Evolutionary conservation across 169 alveolate species (phyloP), one percentile per base, ranked within the genome.

Genomic region (Plasmodium gonderi): DNA sequence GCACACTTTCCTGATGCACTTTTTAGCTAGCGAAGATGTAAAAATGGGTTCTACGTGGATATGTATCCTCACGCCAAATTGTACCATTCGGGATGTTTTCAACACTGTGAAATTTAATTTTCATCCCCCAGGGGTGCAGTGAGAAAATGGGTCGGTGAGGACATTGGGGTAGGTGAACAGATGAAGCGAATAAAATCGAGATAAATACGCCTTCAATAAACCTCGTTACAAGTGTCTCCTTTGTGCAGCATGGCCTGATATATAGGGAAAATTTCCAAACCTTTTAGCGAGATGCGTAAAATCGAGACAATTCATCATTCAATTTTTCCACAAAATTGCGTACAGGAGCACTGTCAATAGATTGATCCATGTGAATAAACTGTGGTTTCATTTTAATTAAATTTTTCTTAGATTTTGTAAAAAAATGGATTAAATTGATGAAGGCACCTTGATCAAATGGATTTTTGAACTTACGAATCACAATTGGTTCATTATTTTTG

Each of bases 391-490:
- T 60, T 60, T 40, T 20, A 5, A 44, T 33, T 42, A 85, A 74
- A 20, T 75, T 20, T 1, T 38, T 23, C 14, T 85, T 85, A 12
- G 92, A 85, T 44, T 85, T 85, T 51, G 68, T 85, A 42, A 85
- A 75, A 74, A 85, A 85, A 17, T 85, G 20, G 51, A 85, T 12
- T 8, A 85, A 36, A 14, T 85, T 85, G 14, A 74, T 14, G 42
- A 26, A 42, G 0, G 26, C 67, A 14, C 92, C 92, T 20, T 40
- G 68, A 17, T 85, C 92, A 85, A 85, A 85, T n/a, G 92, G 92
- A 26, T 85, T 85, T 54, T 85, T 72, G 45, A 85, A 74, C 67
- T 42, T 85, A 0, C 92, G 12, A 9, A 85, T 60, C 40, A 85
- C 78, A 38, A 60, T 12, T 14, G 92, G 92, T 42, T 85, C 83